Percentiles rank a stretch among this genome's conserved stretches.
These are phyloP conservation scores for Xerocomellus intermedius DNA, from an alignment of 768 basidiomycete genomes.

Conservation along the genomic window DNA sequence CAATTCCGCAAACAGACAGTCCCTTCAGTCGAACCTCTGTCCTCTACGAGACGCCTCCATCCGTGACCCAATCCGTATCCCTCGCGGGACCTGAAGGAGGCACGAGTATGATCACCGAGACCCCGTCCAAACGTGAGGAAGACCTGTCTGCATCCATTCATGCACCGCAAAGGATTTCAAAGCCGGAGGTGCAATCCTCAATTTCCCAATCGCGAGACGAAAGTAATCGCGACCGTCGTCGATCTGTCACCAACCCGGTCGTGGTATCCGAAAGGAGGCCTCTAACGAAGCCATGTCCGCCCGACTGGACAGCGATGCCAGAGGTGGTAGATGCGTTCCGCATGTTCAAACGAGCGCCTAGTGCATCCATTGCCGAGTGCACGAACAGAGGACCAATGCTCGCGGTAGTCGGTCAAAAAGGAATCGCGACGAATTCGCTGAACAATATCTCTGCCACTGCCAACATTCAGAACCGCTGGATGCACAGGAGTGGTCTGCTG, in stretches of 20 bases:
- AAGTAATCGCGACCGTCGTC: neutral
- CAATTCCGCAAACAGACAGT: neutral
- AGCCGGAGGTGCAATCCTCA: neutral
- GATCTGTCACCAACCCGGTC: neutral
- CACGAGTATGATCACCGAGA: neutral
- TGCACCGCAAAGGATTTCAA: conserved; percentile 1
- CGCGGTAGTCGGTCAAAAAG: conserved; percentile 15
- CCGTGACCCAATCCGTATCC: neutral
- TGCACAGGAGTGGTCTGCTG: conserved; percentile 2
- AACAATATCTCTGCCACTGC: conserved; percentile 8
- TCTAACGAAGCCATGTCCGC: neutral
- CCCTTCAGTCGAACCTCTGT: neutral
- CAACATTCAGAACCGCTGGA: conserved; percentile 6
- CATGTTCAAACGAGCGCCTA: conserved; percentile 10
- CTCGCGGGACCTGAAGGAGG: neutral
- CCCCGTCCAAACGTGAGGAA: neutral
- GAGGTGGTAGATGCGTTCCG: conserved; percentile 17
- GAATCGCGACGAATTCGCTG: conserved; percentile 16
- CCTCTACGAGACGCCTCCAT: neutral
- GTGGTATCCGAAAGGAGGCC: neutral
- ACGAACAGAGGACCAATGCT: conserved; percentile 1
- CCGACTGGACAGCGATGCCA: conserved; percentile 21
- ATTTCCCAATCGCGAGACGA: neutral
- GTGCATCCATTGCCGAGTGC: conserved; percentile 1
- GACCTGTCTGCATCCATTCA: conserved; percentile 13